Conservation (phyloP, 345 rosid genomes). For the Syzygium oleosum region DNA sequence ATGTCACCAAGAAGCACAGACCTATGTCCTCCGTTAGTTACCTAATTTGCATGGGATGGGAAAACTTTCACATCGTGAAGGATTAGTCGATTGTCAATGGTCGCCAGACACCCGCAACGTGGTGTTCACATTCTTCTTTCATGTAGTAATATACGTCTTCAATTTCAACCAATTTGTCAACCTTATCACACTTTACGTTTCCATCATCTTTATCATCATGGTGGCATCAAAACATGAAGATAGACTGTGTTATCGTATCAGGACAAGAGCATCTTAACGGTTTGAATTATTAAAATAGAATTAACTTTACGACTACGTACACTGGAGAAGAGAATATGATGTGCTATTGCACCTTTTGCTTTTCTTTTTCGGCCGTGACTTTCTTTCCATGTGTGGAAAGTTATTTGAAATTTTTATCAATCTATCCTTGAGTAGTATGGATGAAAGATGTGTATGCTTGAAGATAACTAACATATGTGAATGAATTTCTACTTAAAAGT, state of each 20-base stretch:
- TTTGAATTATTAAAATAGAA: not conserved
- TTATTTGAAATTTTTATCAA: not conserved
- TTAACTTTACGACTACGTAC: not conserved
- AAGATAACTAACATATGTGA: not conserved
- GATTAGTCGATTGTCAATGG: not conserved
- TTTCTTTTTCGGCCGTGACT: not conserved
- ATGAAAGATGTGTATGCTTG: not conserved
- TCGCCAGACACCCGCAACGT: not conserved
- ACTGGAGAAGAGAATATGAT: not conserved
- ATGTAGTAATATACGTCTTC: not conserved
- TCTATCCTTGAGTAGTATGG: not conserved
- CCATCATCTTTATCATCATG: not conserved
- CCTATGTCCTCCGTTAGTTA: not conserved
- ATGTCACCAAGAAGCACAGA: not conserved
- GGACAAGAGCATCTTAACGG: not conserved
- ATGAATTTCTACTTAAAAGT: not conserved
- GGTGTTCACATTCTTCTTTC: not conserved
- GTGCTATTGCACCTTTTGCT: not conserved
- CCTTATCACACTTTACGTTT: not conserved
- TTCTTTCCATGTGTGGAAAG: not conserved
- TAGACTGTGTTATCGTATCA: not conserved
- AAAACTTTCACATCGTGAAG: not conserved
- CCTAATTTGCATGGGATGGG: not conserved
- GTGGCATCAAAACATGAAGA: not conserved
- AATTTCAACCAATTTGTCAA: not conserved